Conservation (phyloP, 78 protist species). For the Dictyostelium purpureum region DNA sequence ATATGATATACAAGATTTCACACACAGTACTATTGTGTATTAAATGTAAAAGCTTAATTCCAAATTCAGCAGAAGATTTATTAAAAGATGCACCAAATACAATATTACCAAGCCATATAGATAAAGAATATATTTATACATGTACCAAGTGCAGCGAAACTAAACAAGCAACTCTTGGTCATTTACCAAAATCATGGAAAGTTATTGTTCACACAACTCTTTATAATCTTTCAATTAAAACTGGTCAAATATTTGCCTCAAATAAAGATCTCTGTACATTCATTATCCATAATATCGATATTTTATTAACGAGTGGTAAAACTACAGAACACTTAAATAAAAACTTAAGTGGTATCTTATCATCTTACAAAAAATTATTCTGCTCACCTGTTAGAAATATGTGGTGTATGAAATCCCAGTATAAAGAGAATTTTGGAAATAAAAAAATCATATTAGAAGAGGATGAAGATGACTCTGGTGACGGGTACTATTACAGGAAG, state of each 20-base stretch:
- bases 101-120: constrained; percentile 53
- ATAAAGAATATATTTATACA: constrained; percentile 12
- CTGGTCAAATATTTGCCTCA: constrained; percentile 21
- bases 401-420: constrained; percentile 49
- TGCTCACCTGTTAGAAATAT: constrained; percentile 56
- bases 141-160: constrained; percentile 37
- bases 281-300: constrained; percentile 34
- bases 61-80: constrained; percentile 28
- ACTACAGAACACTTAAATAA: constrained; percentile 43
- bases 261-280: constrained; percentile 44
- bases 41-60: neutral
- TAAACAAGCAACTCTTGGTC: neutral
- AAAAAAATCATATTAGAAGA: too few relatives aligned
- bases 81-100: neutral
- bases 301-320: constrained; percentile 38
- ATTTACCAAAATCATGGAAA: constrained; percentile 56
- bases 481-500: neutral
- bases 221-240: constrained; percentile 6
- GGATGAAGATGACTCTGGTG: neutral
- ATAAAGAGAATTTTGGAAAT: too few relatives aligned
- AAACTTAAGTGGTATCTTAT: constrained; percentile 27
- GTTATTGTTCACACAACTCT: constrained; percentile 55
- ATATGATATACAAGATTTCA: neutral
- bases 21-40: constrained; percentile 15
- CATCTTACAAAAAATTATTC: constrained; percentile 50